Conservation (phyloP, 352 stramenopile species). For the Phytopythium delawarense region DNA sequence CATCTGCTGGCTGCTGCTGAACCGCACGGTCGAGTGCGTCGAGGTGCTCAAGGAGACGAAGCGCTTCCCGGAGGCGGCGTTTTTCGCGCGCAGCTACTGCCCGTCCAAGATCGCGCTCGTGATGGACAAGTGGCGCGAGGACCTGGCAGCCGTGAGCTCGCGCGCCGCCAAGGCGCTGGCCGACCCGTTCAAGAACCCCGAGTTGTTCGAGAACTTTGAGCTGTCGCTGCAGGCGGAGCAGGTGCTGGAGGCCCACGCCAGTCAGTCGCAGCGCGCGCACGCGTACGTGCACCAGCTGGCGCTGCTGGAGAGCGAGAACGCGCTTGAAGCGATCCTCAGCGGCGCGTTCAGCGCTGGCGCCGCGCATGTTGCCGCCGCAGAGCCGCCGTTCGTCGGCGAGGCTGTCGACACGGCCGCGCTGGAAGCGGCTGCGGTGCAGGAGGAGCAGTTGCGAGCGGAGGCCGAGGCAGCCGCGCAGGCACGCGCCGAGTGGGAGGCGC, state of each 20-base stretch:
- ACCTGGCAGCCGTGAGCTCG: conserved; percentile 81
- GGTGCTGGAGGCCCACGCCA: conserved; percentile 83
- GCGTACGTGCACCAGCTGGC: conserved; percentile 74
- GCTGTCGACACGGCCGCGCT: conserved; percentile 13
- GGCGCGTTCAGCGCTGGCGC: conserved; percentile 11
- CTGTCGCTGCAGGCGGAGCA: conserved; percentile 93
- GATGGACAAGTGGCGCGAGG: conserved; percentile 95
- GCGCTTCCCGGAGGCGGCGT: conserved; percentile 96
- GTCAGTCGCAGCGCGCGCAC: conserved; percentile 43
- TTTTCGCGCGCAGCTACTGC: conserved; percentile 98
- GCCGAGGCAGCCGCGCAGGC: conserved; percentile 26
- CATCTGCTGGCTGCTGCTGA: conserved; percentile 93
- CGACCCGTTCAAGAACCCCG: conserved; percentile 88
- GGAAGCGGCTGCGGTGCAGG: conserved; percentile 20
- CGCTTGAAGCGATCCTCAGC: conserved; percentile 46
- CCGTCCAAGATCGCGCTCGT: conserved; percentile 94
- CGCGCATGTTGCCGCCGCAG: conserved; percentile 1
- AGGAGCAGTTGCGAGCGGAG: conserved; percentile 14
- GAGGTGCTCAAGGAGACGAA: conserved; percentile 94
- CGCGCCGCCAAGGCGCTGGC: conserved; percentile 94
- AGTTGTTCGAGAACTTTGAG: conserved; percentile 96
- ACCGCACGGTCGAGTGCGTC: conserved; percentile 94
- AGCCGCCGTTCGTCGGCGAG: conserved; percentile 9
- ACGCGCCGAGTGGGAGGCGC: conserved; percentile 11
- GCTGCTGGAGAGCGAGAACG: conserved; percentile 59